Conservation (phyloP, 73 alveolate species). For the Uronychia binucleata region DNA sequence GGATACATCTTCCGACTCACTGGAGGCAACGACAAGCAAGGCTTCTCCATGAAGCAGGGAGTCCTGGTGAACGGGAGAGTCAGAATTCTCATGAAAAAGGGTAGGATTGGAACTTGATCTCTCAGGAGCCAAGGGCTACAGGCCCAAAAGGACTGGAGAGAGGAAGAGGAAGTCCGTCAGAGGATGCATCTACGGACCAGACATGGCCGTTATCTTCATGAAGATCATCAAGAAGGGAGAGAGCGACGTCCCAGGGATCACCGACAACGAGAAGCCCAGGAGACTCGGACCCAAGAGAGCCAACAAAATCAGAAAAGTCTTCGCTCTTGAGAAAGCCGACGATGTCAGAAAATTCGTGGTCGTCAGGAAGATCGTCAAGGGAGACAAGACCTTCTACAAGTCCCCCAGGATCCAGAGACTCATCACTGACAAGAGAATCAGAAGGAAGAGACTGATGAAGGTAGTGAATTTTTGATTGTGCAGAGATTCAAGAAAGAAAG, state of each 20-base stretch:
- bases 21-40: constrained; percentile 96
- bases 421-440: constrained; percentile 85
- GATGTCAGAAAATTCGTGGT: constrained; percentile 85
- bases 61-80: constrained; percentile 87
- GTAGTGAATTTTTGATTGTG: constrained; percentile 25
- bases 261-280: constrained; percentile 86
- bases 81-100: constrained; percentile 75
- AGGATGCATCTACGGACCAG: constrained; percentile 95
- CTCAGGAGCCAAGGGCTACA: constrained; percentile 82
- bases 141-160: constrained; percentile 94
- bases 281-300: constrained; percentile 98
- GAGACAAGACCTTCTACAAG: constrained; percentile 71
- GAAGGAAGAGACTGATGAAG: constrained; percentile 79
- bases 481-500: constrained; percentile 45
- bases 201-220: constrained; percentile 87
- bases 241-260: constrained; percentile 87
- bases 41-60: constrained; percentile 97
- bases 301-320: constrained; percentile 81
- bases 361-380: constrained; percentile 74
- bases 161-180: constrained; percentile 91
- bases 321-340: constrained; percentile 87
- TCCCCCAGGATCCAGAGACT: constrained; percentile 86
- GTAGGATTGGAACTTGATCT: constrained; percentile 7
- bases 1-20: constrained; percentile 92
- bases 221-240: constrained; percentile 93